Conservation (phyloP, 2,329 filamentous ascomycete species). For the Fusarium staphyleae region DNA sequence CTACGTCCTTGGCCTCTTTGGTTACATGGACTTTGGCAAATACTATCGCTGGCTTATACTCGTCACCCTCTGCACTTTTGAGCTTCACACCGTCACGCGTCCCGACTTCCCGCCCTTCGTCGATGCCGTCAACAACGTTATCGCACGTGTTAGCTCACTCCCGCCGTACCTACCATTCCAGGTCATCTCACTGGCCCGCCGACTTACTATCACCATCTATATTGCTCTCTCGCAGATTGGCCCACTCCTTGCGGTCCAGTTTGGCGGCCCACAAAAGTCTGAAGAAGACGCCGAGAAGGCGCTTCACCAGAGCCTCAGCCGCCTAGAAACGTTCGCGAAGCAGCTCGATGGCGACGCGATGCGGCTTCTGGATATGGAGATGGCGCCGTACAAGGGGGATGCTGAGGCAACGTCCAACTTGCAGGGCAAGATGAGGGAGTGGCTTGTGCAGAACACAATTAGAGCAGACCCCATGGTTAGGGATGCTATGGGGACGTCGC, state of each 20-base stretch:
- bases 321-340: constrained; percentile 67
- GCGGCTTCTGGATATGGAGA: constrained; percentile 76
- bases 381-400: constrained; percentile 82
- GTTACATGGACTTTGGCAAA: constrained; percentile 71
- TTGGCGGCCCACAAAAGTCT: constrained; percentile 36
- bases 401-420: constrained; percentile 64
- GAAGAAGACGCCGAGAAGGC: constrained; percentile 55
- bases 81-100: constrained; percentile 63
- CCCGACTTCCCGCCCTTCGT: constrained; percentile 58
- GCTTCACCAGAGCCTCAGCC: constrained; percentile 68
- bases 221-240: constrained; percentile 85
- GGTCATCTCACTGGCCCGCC: constrained; percentile 75
- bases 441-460: constrained; percentile 87
- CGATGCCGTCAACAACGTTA: constrained; percentile 54
- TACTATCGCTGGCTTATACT: constrained; percentile 71
- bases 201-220: constrained; percentile 78
- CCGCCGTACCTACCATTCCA: constrained; percentile 85
- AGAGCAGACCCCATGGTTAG: constrained; percentile 81
- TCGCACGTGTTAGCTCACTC: constrained; percentile 52
- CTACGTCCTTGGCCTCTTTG: constrained; percentile 67
- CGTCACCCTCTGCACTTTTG: constrained; percentile 60
- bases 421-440: constrained; percentile 78
- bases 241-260: constrained; percentile 62
- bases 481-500: constrained; percentile 74
- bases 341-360: constrained; percentile 73